Percentiles rank a stretch among this genome's conserved stretches.
Conservation (phyloP, 139 green algal species). For the Tetradesmus lagerheimii region DNA sequence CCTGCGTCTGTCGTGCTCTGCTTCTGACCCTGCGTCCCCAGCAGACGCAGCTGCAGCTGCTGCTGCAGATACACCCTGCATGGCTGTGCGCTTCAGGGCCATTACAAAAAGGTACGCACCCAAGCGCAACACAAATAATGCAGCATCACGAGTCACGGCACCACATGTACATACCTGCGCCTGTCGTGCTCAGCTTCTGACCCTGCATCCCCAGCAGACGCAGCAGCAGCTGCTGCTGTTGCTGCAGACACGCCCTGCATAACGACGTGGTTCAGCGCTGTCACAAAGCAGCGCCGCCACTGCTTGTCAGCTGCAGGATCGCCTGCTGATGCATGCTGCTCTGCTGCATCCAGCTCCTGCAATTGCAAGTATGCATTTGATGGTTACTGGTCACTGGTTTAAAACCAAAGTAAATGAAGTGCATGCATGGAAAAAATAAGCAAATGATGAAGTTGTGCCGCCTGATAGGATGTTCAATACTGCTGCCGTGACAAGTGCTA, state of each 20-base stretch:
- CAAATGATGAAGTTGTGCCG: too few species aligned
- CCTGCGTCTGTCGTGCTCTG: not conserved
- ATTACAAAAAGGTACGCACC: too few species aligned
- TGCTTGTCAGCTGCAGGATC: not conserved
- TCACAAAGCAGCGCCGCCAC: constrained; percentile 33
- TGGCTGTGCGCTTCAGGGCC: constrained; percentile 10
- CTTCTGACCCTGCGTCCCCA: not conserved
- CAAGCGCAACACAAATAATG: too few species aligned
- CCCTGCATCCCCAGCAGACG: not conserved
- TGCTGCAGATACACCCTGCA: constrained; percentile 2
- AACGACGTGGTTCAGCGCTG: constrained; percentile 18
- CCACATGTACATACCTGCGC: not conserved
- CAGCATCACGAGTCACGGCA: too few species aligned
- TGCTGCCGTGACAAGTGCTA: too few species aligned
- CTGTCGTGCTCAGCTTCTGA: not conserved
- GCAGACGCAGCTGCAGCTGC: not conserved
- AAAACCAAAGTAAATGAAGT: too few species aligned
- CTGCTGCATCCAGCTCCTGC: constrained; percentile 31
- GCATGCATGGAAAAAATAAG: too few species aligned
- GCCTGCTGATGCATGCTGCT: constrained; percentile 3
- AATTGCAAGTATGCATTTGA: too few species aligned
- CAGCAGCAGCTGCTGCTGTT: not conserved
- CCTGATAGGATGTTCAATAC: too few species aligned
- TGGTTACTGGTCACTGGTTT: too few species aligned
- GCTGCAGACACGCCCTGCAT: constrained; percentile 31